phyloP scores from a whole-genome alignment of 768 basidiomycete genomes.

The Tylopilus intermedius region DNA sequence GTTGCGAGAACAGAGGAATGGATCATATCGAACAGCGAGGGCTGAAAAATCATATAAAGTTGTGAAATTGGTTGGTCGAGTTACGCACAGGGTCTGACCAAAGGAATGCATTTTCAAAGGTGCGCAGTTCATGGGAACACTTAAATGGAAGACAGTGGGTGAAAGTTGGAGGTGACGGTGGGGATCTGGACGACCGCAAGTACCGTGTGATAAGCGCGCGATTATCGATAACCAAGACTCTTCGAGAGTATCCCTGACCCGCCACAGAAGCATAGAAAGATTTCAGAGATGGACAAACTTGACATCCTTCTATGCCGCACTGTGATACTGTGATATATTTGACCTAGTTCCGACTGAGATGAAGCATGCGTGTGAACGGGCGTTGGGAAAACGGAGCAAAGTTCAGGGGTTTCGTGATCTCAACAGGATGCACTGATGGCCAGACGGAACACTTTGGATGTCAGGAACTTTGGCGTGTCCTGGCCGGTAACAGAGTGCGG shows the following conservation, averaged over 20 bases:
- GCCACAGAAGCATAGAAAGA: slow-evolving; percentile 26
- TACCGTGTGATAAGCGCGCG: slow-evolving; percentile 17
- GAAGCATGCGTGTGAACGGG: slow-evolving; percentile 17
- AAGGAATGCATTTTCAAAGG: neutral
- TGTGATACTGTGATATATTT: slow-evolving; percentile 19
- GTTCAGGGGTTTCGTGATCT: slow-evolving; percentile 16
- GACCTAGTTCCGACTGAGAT: slow-evolving; percentile 8
- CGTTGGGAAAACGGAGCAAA: slow-evolving; percentile 9
- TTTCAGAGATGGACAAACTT: slow-evolving; percentile 20
- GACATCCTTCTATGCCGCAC: slow-evolving; percentile 16
- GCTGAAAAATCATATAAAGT: neutral
- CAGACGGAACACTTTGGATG: neutral
- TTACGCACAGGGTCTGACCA: slow-evolving; percentile 8
- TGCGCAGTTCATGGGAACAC: neutral
- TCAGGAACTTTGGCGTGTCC: neutral
- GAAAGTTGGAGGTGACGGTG: neutral
- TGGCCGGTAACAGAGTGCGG: neutral
- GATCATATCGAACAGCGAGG: neutral
- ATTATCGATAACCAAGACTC: slow-evolving; percentile 23
- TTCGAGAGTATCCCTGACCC: slow-evolving; percentile 17
- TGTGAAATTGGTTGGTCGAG: slow-evolving; percentile 3
- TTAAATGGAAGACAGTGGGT: neutral
- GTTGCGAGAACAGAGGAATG: neutral
- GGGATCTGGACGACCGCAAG: slow-evolving; percentile 3
- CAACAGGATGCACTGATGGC: slow-evolving; percentile 1